Evolutionary conservation across 352 stramenopile species (phyloP), one percentile per base, ranked within the genome.

Genomic region (Hyaloperonospora brassicae): DNA sequence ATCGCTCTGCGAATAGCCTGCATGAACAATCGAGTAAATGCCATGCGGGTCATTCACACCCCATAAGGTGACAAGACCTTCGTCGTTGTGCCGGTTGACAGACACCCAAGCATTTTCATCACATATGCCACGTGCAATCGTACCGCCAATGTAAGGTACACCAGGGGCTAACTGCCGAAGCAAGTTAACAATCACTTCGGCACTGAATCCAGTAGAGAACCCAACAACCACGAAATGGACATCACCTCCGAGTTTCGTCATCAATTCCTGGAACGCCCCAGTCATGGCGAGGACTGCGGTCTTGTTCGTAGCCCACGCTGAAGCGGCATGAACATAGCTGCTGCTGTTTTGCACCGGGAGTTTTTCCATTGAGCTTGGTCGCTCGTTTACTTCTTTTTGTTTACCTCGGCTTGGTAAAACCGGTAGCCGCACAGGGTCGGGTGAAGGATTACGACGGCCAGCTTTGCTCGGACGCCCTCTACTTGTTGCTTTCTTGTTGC

Each of bases 41-140:
- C 84, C 84, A 27, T 86, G 67, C 0, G 84, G 79, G 49, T 94
- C 84, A 47, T 92, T 89, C 10, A 94, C 72, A n/a, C 84, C 84
- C 81, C 81, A 94, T 14, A 94, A 61, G 10, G 81, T 89, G 7
- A 94, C 62, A 9, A 94, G 63, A 4, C 80, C 81, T 76, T 90
- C 79, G 25, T 87, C 72, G 24, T 89, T 89, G 63, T 89, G 81
- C 6, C 84, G 73, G 55, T 94, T 94, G 45, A 91, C 80, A 7
- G 84, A 89, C 3, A 94, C 79, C 84, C 84, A 94, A 24, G 84
- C 84, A 46, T 89, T 87, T 51, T 94, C 81, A 39, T 94, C 82
- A 57, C 84, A 94, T 66, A 91, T 89, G 3, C 80, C 83, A 38
- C 84, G 78, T 7, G 80, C 84, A 24, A 91, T 90, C 21, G 82